Conservation (phyloP, 805 yeast species). For the Teunomyces panamensis region DNA sequence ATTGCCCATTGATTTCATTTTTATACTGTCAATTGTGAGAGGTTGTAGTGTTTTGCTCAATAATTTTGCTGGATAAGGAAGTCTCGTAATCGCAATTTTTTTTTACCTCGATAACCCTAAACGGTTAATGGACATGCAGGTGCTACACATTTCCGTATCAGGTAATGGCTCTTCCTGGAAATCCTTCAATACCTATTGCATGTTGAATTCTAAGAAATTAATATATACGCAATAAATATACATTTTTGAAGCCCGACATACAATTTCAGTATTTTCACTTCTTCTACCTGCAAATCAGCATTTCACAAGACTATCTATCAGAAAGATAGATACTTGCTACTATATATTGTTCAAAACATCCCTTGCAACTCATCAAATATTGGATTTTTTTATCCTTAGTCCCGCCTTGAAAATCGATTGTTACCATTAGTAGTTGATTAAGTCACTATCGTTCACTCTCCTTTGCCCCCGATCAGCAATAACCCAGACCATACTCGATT, state of each 20-base stretch:
- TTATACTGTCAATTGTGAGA: no score
- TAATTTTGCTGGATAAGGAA: not conserved
- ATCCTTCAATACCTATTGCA: not conserved
- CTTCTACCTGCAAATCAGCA: not conserved
- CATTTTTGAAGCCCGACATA: not conserved
- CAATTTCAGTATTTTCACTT: not conserved
- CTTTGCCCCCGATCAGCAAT: not conserved
- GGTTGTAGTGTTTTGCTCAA: not conserved
- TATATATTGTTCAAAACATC: not conserved
- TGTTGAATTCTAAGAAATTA: slow-evolving; percentile 1
- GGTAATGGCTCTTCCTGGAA: not conserved
- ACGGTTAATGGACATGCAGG: slow-evolving; percentile 2
- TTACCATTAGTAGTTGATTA: not conserved
- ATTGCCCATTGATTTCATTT: not conserved
- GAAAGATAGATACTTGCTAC: slow-evolving; percentile 2
- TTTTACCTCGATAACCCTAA: not conserved
- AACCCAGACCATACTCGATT: not conserved
- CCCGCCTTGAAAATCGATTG: not conserved
- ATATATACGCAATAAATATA: not conserved
- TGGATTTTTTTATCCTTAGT: not conserved
- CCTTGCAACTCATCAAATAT: not conserved
- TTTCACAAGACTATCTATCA: not conserved
- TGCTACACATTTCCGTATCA: slow-evolving; percentile 1
- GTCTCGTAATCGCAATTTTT: slow-evolving; percentile 1
- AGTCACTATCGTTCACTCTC: not conserved